Conservation (phyloP, 2,329 filamentous ascomycete species). For the Colletotrichum simmondsii region DNA sequence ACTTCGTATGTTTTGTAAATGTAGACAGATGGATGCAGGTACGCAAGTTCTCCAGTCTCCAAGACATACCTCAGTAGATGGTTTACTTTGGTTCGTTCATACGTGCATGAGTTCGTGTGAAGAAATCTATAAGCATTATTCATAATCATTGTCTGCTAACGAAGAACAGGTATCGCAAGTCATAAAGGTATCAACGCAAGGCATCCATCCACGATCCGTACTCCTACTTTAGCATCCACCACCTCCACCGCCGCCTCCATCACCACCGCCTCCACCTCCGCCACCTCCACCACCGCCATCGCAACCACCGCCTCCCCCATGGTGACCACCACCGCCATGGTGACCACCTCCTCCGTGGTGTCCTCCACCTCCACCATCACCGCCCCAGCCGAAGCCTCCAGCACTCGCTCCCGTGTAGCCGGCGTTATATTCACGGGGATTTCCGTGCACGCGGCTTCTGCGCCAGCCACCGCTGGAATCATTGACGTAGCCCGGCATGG, state of each 20-base stretch:
- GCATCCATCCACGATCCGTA: not conserved
- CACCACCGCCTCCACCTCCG: not conserved
- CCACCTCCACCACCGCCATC: slow-evolving; percentile 1
- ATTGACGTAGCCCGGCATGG: not conserved
- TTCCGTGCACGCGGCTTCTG: too few species aligned
- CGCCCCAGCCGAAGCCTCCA: not conserved
- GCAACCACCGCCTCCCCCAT: not conserved
- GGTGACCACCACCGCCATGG: not conserved
- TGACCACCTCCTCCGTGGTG: not conserved
- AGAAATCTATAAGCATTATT: not conserved
- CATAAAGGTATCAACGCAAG: not conserved
- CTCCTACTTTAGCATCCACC: not conserved
- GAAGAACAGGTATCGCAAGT: not conserved
- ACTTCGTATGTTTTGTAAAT: not conserved
- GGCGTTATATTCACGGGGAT: too few species aligned
- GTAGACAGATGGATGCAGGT: not conserved
- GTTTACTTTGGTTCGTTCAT: too few species aligned
- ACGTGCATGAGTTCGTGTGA: too few species aligned
- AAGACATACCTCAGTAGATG: too few species aligned
- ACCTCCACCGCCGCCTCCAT: not conserved
- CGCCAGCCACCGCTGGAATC: not conserved
- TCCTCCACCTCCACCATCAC: not conserved
- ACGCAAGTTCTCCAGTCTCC: too few species aligned
- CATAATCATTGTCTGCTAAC: not conserved
- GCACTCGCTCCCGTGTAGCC: not conserved